Evolutionary conservation across 2,329 filamentous ascomycete species (phyloP).

Genomic region (Hypoxylon sp.): DNA sequence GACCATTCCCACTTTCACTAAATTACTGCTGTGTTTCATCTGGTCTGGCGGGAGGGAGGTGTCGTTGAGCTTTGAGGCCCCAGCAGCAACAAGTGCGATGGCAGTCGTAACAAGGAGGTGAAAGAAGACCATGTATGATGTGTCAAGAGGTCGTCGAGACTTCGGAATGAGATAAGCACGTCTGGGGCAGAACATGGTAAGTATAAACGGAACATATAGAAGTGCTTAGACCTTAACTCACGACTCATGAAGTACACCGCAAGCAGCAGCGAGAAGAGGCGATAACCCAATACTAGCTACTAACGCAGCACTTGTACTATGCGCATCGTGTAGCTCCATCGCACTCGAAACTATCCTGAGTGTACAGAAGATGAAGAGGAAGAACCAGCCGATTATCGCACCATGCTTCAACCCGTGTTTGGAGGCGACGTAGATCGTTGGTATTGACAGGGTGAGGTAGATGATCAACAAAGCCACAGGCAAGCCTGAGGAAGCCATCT

Average conservation of each 20-base stretch:
- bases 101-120: slow-evolving; percentile 48
- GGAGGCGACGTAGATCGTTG: slow-evolving; percentile 52
- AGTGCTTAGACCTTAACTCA: slow-evolving; percentile 35
- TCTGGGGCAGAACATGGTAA: slow-evolving; percentile 23
- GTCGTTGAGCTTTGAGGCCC: slow-evolving; percentile 42
- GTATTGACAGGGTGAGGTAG: slow-evolving; percentile 54
- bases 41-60: slow-evolving; percentile 28
- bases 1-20: slow-evolving; percentile 47
- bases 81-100: slow-evolving; percentile 48
- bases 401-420: slow-evolving; percentile 54
- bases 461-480: slow-evolving; percentile 54
- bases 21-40: slow-evolving; percentile 18
- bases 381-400: slow-evolving; percentile 58
- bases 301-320: slow-evolving; percentile 52
- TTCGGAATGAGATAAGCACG: slow-evolving; percentile 42
- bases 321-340: slow-evolving; percentile 48
- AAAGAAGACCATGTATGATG: slow-evolving; percentile 40
- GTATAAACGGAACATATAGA: neutral
- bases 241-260: slow-evolving; percentile 57
- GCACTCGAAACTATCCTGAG: slow-evolving; percentile 56
- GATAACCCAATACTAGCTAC: slow-evolving; percentile 58
- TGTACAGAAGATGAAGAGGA: slow-evolving; percentile 56
- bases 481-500: slow-evolving; percentile 40
- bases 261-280: slow-evolving; percentile 54
- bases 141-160: slow-evolving; percentile 30